Evolutionary conservation across 768 basidiomycete species (phyloP), one percentile per base, ranked within the genome.

Genomic region (Russula griseocarnosa): DNA sequence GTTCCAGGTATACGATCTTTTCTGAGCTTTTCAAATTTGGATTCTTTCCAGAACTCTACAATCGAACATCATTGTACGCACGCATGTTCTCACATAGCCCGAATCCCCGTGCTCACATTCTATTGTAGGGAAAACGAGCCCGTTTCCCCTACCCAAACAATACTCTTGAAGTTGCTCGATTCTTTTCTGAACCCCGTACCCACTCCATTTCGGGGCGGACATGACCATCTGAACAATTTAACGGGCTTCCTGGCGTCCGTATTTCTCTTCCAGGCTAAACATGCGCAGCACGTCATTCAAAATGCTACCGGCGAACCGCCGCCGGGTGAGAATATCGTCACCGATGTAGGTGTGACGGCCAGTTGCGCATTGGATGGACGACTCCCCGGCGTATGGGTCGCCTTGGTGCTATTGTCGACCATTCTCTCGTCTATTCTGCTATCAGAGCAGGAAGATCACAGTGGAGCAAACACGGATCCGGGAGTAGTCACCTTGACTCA

Each of bases 161-260:
- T 84, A n/a, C 76, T 96, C 13, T 82, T 97, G 62, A 95, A 94
- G 74, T 78, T 96, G 18, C 77, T 94, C 14, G 94, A 96, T 72
- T 89, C 92, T 1, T 88, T 91, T 71, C 77, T 94, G 59, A 88
- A 91, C 66, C 80, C 84, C 40, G 14, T 55, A 36, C 56, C 76
- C 30, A 58, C 42, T 14, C 52, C 46, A 34, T 44, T 63, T 49
- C 24, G 22, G 55, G 58, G 53, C 24, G 34, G n/a, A 36, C 51
- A 26, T 16, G 44, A 55, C 22, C 28, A 34, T 49, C 51, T 38
- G 32, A 46, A 46, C 50, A 47, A 30, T 8, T 32, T 67, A 42
- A 49, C 65, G 26, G 47, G 32, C 18, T 38, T 46, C 28, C 70
- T 66, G 50, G 28, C 54, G 59, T 51, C 60, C 5, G 34, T 16